A percentile compares a stretch with the other conserved stretches of the same genome.
Conservation (phyloP, 768 basidiomycete species). For the Lentinula sp. region DNA sequence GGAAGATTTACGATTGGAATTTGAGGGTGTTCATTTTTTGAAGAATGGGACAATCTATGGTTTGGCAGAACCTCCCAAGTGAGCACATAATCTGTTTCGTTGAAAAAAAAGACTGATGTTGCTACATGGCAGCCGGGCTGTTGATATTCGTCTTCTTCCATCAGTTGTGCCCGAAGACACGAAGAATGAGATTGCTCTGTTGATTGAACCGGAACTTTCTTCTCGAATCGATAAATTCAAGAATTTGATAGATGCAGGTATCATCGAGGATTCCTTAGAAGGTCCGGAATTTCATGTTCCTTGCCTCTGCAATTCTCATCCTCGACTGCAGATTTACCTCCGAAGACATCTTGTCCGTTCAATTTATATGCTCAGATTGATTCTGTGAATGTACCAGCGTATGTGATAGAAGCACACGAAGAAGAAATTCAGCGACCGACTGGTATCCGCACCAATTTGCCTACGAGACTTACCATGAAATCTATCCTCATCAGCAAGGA, state of each 20-base stretch:
- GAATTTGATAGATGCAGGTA: slow-evolving; percentile 59
- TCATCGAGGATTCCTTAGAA: slow-evolving; percentile 43
- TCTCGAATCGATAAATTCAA: slow-evolving; percentile 54
- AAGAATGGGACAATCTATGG: slow-evolving; percentile 74
- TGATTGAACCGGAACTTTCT: slow-evolving; percentile 55
- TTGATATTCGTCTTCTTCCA: slow-evolving; percentile 65
- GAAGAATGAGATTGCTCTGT: slow-evolving; percentile 52
- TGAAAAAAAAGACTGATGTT: neutral
- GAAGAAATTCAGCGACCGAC: slow-evolving; percentile 71
- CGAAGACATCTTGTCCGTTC: slow-evolving; percentile 58
- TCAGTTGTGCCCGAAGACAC: slow-evolving; percentile 51
- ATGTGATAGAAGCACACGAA: slow-evolving; percentile 64
- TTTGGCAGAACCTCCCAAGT: slow-evolving; percentile 62
- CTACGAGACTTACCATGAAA: slow-evolving; percentile 53
- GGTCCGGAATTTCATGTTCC: slow-evolving; percentile 16
- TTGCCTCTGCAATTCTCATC: neutral
- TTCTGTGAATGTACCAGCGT: slow-evolving; percentile 43
- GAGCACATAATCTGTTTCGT: slow-evolving; percentile 11
- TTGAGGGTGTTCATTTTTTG: slow-evolving; percentile 74
- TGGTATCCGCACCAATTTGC: slow-evolving; percentile 52
- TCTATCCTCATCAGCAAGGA: slow-evolving; percentile 72
- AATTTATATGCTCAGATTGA: slow-evolving; percentile 59
- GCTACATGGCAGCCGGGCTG: slow-evolving; percentile 33
- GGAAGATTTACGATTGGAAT: slow-evolving; percentile 62
- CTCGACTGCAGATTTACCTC: slow-evolving; percentile 33